Evolutionary conservation across 129 eudicot species (phyloP).

Genomic region (Flaveria ramosissima): DNA sequence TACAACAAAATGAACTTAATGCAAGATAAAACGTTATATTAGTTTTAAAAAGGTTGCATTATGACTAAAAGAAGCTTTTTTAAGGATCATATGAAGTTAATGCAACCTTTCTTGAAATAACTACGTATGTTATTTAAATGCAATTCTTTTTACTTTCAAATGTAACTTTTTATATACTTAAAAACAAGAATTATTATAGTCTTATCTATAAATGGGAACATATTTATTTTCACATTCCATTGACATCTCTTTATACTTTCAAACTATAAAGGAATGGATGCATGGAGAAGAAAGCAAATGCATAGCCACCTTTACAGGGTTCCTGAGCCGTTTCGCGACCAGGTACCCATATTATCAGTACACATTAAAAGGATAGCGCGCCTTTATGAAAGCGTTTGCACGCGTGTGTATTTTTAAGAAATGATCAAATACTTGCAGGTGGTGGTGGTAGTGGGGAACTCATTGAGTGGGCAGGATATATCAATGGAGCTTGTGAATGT

Average conservation of each 20-base stretch:
- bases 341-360: conserved; percentile 45
- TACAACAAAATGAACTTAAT: background rate
- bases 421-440: conserved; percentile 41
- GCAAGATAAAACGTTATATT: background rate
- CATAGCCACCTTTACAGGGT: conserved; percentile 84
- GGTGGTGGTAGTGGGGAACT: conserved; percentile 86
- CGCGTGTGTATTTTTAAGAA: conserved; percentile 7
- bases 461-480: conserved; percentile 87
- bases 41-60: too few species aligned
- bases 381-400: background rate
- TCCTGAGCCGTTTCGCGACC: conserved; percentile 73
- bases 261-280: conserved; percentile 56
- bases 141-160: too few species aligned
- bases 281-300: conserved; percentile 77
- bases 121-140: too few species aligned
- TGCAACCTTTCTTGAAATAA: too few species aligned
- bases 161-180: too few species aligned
- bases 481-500: conserved; percentile 81
- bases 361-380: background rate
- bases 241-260: background rate
- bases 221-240: background rate
- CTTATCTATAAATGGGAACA: too few species aligned
- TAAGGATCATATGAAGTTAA: too few species aligned
- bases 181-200: too few species aligned
- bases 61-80: too few species aligned